Percentiles rank a stretch among this genome's conserved stretches.
These are phyloP conservation scores for Bremia lactucae DNA, from an alignment of 352 stramenopile species.

Conservation along the genomic window DNA sequence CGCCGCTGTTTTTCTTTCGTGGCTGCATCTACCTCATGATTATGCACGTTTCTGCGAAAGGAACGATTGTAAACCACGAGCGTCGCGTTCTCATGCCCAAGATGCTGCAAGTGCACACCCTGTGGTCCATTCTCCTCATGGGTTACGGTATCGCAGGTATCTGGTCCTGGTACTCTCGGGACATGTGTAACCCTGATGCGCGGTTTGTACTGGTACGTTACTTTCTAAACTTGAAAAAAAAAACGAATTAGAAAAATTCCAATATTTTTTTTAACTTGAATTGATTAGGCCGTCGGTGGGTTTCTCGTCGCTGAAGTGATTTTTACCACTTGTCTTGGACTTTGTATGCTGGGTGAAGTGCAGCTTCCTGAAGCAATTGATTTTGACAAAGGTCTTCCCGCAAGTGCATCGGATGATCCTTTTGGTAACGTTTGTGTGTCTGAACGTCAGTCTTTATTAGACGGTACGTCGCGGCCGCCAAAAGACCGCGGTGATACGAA, in stretches of 20 bases:
- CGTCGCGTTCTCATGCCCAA: constrained; percentile 79
- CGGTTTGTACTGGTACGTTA: constrained; percentile 66
- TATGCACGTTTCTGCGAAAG: constrained; percentile 72
- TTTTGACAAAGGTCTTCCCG: constrained; percentile 17
- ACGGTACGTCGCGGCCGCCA: constrained; percentile 38
- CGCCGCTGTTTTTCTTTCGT: constrained; percentile 69
- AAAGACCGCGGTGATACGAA: no score
- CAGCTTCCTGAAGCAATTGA: constrained; percentile 23
- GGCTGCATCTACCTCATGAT: constrained; percentile 81
- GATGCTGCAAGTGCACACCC: constrained; percentile 62
- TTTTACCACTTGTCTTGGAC: constrained; percentile 60
- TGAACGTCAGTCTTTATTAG: constrained; percentile 69
- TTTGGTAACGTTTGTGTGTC: constrained; percentile 62
- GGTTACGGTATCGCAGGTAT: constrained; percentile 46
- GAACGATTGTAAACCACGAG: constrained; percentile 81
- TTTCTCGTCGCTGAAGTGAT: constrained; percentile 57
- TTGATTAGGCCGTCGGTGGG: constrained; percentile 35
- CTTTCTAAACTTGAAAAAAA: constrained; percentile 2
- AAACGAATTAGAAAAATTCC: no score
- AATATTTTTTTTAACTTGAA: no score
- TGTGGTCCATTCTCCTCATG: constrained; percentile 66
- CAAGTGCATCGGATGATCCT: constrained; percentile 18
- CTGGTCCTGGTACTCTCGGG: constrained; percentile 53
- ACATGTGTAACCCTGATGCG: constrained; percentile 62
- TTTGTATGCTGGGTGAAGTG: constrained; percentile 50